Evolutionary conservation across 768 basidiomycete genomes (phyloP).

Genomic region (Agrocybe praecox): DNA sequence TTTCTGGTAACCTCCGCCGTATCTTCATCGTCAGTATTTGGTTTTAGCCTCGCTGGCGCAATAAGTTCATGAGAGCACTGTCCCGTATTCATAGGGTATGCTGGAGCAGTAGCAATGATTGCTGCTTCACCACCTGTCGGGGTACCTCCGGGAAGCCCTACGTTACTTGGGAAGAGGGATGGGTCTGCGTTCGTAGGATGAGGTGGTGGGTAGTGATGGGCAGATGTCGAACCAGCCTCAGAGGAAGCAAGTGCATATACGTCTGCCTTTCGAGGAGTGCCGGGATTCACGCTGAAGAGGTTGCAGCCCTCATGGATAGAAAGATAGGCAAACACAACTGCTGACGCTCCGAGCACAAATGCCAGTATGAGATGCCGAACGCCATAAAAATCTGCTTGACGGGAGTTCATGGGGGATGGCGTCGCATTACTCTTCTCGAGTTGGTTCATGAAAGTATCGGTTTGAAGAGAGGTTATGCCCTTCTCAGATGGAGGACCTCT

Average conservation of each 20-base stretch:
- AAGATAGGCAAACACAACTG: too few relatives aligned
- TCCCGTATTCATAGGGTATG: conserved; percentile 76
- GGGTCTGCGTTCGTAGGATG: conserved; percentile 75
- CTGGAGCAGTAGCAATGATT: conserved; percentile 71
- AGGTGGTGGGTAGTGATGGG: conserved; percentile 71
- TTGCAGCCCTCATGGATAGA: neutral
- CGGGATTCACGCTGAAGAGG: neutral
- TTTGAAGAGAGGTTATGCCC: too few relatives aligned
- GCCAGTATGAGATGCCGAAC: too few relatives aligned
- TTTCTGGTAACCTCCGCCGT: conserved; percentile 18
- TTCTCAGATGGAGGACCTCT: too few relatives aligned
- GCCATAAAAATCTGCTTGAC: too few relatives aligned
- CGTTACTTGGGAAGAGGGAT: conserved; percentile 72
- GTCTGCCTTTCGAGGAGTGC: too few relatives aligned
- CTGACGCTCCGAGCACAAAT: too few relatives aligned
- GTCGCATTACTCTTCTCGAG: too few relatives aligned
- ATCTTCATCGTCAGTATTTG: conserved; percentile 11
- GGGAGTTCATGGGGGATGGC: too few relatives aligned
- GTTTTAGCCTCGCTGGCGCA: conserved; percentile 39
- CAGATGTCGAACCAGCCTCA: conserved; percentile 71
- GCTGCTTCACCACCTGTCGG: conserved; percentile 81
- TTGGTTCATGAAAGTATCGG: too few relatives aligned
- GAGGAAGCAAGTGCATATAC: conserved; percentile 52
- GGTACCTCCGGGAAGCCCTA: conserved; percentile 78
- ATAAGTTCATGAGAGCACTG: conserved; percentile 59